A percentile compares a stretch with the other conserved stretches of the same genome.
Evolutionary conservation across 305 asterid species (phyloP).

Genomic region (Solanum hybrid): DNA sequence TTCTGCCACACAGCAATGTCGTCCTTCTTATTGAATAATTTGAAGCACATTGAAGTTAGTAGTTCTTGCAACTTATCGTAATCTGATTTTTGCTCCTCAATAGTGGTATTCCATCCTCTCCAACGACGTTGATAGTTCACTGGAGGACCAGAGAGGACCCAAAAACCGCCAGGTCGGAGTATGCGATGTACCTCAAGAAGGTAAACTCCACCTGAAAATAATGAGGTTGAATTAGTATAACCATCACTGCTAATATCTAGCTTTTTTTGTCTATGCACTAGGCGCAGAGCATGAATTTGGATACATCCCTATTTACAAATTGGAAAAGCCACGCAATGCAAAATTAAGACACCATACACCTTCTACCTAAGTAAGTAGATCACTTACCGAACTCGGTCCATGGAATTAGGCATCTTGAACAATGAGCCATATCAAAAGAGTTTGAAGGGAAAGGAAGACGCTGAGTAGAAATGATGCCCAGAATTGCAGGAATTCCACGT

Average conservation of each 20-base stretch:
- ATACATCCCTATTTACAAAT: not conserved
- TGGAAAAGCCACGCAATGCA: not conserved
- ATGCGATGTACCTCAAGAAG: constrained; percentile 87
- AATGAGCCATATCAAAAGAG: constrained; percentile 96
- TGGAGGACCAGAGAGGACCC: constrained; percentile 98
- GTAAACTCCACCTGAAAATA: constrained; percentile 81
- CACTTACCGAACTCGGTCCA: constrained; percentile 94
- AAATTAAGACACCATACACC: not conserved
- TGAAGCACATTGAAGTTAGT: constrained; percentile 87
- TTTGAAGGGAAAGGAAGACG: constrained; percentile 91
- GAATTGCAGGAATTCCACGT: constrained; percentile 97
- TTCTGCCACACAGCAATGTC: constrained; percentile 98
- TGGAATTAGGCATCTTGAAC: constrained; percentile 98
- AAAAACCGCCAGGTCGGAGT: constrained; percentile 95
- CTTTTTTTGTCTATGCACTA: not conserved
- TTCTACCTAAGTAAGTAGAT: not conserved
- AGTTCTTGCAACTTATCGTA: constrained; percentile 78
- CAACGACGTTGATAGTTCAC: constrained; percentile 83
- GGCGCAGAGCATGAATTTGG: not conserved
- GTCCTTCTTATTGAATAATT: constrained; percentile 73
- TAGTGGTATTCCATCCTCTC: constrained; percentile 96
- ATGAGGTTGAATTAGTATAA: not conserved
- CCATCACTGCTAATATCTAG: not conserved
- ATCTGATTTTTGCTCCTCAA: constrained; percentile 75
- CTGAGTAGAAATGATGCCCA: constrained; percentile 93